These are phyloP conservation scores for Kalmusia sp. DNA, from an alignment of 2,329 filamentous ascomycete genomes.

Conservation along the genomic window DNA sequence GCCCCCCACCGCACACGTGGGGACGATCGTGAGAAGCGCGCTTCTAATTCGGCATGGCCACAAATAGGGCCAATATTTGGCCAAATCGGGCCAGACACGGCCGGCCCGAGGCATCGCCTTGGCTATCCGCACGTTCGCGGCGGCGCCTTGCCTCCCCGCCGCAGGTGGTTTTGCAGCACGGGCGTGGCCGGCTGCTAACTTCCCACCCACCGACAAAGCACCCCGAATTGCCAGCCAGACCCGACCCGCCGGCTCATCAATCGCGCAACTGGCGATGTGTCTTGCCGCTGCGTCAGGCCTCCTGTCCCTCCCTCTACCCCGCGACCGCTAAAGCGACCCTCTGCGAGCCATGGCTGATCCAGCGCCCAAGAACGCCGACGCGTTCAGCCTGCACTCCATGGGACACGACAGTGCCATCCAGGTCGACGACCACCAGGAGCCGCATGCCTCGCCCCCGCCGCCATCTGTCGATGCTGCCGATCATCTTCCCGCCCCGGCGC, in stretches of 20 bases:
- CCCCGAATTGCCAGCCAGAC: not conserved
- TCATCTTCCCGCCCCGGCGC: not conserved
- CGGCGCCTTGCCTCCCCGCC: no score
- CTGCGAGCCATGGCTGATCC: slow-evolving; percentile 18
- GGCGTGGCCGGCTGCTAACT: no score
- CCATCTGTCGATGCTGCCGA: not conserved
- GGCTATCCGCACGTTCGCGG: no score
- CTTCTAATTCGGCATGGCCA: no score
- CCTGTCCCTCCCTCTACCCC: not conserved
- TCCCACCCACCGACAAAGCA: slow-evolving; percentile 8
- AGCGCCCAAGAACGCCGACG: slow-evolving; percentile 20
- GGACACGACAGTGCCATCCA: slow-evolving; percentile 32
- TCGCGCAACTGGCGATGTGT: slow-evolving; percentile 1
- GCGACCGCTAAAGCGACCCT: not conserved
- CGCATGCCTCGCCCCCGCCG: not conserved
- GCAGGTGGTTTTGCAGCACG: not conserved
- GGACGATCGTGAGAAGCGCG: no score
- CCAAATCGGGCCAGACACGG: no score
- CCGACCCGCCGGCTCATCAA: slow-evolving; percentile 1
- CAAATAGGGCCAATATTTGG: no score
- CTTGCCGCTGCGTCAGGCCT: no score
- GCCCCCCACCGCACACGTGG: no score
- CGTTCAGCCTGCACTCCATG: slow-evolving; percentile 20
- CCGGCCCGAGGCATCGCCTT: no score
- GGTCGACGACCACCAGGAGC: slow-evolving; percentile 13